Conservation (phyloP, 2,329 filamentous ascomycete genomes). For the Colletotrichum sp. region DNA sequence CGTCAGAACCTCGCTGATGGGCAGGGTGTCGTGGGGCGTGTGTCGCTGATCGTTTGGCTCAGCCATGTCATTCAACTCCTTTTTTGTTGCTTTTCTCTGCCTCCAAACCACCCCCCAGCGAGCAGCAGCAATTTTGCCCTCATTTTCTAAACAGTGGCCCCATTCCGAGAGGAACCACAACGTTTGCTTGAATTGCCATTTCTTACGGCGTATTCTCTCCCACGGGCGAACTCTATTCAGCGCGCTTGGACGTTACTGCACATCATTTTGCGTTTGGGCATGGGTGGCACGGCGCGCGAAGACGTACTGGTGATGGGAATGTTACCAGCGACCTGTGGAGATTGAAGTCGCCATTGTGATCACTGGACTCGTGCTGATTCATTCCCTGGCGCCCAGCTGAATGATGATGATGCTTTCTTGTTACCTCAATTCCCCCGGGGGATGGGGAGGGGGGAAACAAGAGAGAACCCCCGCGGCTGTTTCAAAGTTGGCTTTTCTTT, state of each 20-base stretch:
- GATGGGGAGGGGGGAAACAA: neutral
- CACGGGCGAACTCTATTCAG: constrained; percentile 4
- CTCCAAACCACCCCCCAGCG: neutral
- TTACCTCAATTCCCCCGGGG: neutral
- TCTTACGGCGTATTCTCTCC: neutral
- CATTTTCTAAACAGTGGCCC: neutral
- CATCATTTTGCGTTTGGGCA: constrained; percentile 20
- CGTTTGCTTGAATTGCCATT: neutral
- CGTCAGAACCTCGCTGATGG: neutral
- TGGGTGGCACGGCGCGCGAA: constrained; percentile 14
- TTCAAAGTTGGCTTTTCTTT: neutral
- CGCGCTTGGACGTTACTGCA: constrained; percentile 3
- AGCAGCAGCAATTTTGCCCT: neutral
- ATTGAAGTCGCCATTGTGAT: neutral
- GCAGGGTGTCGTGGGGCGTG: neutral
- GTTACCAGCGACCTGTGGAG: neutral
- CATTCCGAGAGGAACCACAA: neutral
- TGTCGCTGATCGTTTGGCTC: neutral
- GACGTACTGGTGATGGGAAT: neutral
- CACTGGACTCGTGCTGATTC: neutral
- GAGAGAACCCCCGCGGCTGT: neutral
- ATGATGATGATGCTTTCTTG: neutral
- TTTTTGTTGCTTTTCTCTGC: neutral
- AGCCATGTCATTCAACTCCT: neutral
- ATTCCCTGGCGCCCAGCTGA: neutral